Evolutionary conservation across 768 basidiomycete genomes (phyloP).

Genomic region (Hortiboletus flavorubellus): DNA sequence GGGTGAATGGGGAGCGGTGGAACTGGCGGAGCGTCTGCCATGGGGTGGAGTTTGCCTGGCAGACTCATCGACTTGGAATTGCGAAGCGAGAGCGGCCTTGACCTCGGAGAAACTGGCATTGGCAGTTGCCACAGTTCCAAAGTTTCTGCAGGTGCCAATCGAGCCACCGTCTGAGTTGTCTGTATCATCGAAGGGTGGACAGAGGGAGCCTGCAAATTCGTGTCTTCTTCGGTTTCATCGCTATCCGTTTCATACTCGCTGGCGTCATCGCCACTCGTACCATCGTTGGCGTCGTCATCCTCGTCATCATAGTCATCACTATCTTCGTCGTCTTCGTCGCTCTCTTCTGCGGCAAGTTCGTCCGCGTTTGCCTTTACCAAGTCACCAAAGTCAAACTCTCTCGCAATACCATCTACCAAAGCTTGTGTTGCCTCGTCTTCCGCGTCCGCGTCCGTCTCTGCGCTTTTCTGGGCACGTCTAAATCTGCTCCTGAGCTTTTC

Average conservation of each 20-base stretch:
- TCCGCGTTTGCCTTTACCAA: conserved; percentile 74
- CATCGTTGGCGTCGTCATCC: conserved; percentile 40
- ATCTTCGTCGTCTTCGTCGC: conserved; percentile 44
- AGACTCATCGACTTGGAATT: conserved; percentile 45
- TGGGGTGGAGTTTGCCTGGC: conserved; percentile 17
- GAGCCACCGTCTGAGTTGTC: conserved; percentile 1
- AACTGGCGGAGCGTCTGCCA: conserved; percentile 39
- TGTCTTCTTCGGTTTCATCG: conserved; percentile 12
- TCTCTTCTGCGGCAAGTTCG: conserved; percentile 76
- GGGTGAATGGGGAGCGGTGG: conserved; percentile 35
- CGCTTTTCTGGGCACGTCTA: conserved; percentile 48
- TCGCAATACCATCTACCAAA: conserved; percentile 77
- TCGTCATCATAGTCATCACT: conserved; percentile 37
- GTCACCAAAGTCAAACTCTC: conserved; percentile 79
- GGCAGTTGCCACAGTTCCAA: conserved; percentile 2
- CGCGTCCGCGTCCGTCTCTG: conserved; percentile 51
- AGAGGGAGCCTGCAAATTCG: background rate
- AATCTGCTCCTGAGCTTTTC: conserved; percentile 88
- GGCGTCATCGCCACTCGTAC: conserved; percentile 35
- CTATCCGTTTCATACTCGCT: conserved; percentile 35
- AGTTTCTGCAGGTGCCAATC: background rate
- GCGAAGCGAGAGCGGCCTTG: conserved; percentile 45
- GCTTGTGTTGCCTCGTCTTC: conserved; percentile 79
- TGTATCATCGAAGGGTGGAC: background rate
- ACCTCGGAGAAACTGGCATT: conserved; percentile 5